These are phyloP conservation scores for Erigeron philadelphicus DNA, from an alignment of 140 eudicot species.

Conservation along the genomic window DNA sequence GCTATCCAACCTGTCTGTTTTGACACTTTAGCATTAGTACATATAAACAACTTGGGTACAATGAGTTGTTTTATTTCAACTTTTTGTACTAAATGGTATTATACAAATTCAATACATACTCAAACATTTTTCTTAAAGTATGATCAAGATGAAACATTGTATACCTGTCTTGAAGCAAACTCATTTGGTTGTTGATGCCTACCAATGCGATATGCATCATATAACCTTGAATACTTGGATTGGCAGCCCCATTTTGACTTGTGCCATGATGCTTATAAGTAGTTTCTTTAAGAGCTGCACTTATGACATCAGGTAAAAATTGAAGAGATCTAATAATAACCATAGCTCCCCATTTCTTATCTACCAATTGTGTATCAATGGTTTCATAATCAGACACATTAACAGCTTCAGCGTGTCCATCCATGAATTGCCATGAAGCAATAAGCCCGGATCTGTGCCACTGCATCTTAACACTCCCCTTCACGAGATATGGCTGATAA, in stretches of 20 bases:
- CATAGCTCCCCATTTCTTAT: constrained; percentile 99
- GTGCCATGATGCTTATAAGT: constrained; percentile 29
- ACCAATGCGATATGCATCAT: constrained; percentile 95
- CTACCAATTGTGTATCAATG: constrained; percentile 38
- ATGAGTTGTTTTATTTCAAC: too few relatives aligned
- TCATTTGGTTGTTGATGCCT: constrained; percentile 90
- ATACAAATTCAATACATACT: too few relatives aligned
- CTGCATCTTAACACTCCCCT: constrained; percentile 95
- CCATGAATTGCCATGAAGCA: constrained; percentile 90
- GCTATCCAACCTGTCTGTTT: too few relatives aligned
- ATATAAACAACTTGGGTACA: too few relatives aligned
- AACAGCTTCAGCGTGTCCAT: constrained; percentile 57
- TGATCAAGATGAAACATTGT: not conserved
- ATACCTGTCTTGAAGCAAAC: constrained; percentile 96
- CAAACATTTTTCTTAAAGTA: not conserved
- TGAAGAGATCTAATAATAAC: constrained; percentile 88
- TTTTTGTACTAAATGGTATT: too few relatives aligned
- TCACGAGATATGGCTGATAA: constrained; percentile 93
- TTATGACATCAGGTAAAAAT: constrained; percentile 57
- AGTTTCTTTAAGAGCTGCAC: constrained; percentile 74
- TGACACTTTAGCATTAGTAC: too few relatives aligned
- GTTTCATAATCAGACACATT: constrained; percentile 34
- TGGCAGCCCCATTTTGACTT: constrained; percentile 33
- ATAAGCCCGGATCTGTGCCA: constrained; percentile 98
- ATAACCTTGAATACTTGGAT: constrained; percentile 44